Conservation (phyloP, 1,139 yeast genomes). For the Blastobotrys serpentis region DNA sequence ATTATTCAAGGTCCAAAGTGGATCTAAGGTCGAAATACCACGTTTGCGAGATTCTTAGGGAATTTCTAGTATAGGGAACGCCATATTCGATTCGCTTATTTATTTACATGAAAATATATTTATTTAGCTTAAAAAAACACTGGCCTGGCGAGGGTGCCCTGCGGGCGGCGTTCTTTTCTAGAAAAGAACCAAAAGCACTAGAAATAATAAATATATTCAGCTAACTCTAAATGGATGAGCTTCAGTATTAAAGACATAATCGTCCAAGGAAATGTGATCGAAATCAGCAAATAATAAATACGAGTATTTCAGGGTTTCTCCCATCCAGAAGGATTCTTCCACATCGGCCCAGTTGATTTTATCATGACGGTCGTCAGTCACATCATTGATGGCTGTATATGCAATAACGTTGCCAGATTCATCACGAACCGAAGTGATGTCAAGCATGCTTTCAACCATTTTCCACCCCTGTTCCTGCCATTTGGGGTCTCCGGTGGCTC, state of each 20-base stretch:
- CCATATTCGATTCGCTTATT: too few species aligned
- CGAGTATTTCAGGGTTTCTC: conserved; percentile 87
- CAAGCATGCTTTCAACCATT: conserved; percentile 54
- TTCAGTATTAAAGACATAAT: conserved; percentile 73
- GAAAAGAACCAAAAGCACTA: neutral
- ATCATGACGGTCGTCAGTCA: conserved; percentile 36
- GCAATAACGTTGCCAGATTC: conserved; percentile 45
- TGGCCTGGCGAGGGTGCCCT: neutral
- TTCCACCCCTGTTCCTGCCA: conserved; percentile 74
- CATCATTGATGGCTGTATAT: conserved; percentile 52
- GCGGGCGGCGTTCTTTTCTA: neutral
- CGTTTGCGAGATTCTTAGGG: too few species aligned
- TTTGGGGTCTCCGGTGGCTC: conserved; percentile 67
- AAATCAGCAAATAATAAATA: conserved; percentile 74
- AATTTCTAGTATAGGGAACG: too few species aligned
- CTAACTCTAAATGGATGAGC: conserved; percentile 66
- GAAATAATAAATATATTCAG: neutral
- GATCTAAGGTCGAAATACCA: too few species aligned
- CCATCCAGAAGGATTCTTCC: conserved; percentile 81
- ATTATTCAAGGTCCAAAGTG: too few species aligned
- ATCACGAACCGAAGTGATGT: conserved; percentile 25
- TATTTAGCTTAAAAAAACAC: too few species aligned
- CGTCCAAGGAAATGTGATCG: conserved; percentile 58
- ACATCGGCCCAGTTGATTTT: conserved; percentile 38
- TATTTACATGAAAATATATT: too few species aligned